A percentile compares a stretch with the other conserved stretches of the same genome.
Evolutionary conservation across 306 rosid genomes (phyloP).

Genomic region (Medicago lupulina): DNA sequence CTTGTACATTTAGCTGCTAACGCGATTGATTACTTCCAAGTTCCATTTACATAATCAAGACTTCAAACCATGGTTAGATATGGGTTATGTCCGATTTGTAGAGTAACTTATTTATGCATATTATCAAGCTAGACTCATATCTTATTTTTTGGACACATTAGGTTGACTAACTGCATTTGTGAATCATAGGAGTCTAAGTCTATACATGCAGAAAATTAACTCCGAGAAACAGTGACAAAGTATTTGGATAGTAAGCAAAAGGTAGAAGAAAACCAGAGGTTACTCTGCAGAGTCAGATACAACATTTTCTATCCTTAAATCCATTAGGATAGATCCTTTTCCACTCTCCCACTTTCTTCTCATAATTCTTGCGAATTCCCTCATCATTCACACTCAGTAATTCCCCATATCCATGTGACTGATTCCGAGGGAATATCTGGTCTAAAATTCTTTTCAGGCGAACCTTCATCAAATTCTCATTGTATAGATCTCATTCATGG

Average conservation of each 20-base stretch:
- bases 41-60: neutral
- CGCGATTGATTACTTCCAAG: neutral
- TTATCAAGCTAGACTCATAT: neutral
- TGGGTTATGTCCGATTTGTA: neutral
- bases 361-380: neutral
- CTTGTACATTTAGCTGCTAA: slow-evolving; percentile 1
- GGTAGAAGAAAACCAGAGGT: neutral
- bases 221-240: neutral
- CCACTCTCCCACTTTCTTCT: neutral
- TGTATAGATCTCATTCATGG: neutral
- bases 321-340: neutral
- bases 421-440: neutral
- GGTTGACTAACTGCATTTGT: slow-evolving; percentile 5
- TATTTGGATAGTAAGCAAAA: neutral
- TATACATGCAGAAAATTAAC: slow-evolving; percentile 13
- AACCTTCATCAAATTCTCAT: neutral
- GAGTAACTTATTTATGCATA: neutral
- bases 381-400: too few relatives aligned
- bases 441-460: neutral
- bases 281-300: neutral
- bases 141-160: neutral
- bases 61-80: neutral
- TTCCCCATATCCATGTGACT: neutral
- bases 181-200: neutral
- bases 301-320: slow-evolving; percentile 5